These are phyloP conservation scores for Phytophthora palmivora DNA, from an alignment of 352 stramenopile genomes.

Conservation along the genomic window DNA sequence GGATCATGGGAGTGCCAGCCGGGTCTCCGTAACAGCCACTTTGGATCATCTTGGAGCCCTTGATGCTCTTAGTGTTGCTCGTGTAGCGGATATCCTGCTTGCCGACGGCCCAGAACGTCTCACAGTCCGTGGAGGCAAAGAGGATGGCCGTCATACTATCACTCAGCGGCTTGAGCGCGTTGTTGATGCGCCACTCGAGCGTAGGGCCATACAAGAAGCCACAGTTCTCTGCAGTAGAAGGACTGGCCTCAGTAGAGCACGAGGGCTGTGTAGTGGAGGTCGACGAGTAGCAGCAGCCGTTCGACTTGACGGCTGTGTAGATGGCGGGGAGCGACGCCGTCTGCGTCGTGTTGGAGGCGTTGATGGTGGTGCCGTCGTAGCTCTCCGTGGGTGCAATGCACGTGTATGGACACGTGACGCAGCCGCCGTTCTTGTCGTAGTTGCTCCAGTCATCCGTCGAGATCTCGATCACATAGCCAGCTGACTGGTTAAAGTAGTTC, in stretches of 20 bases:
- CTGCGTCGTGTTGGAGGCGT: constrained; percentile 78
- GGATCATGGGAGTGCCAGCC: constrained; percentile 64
- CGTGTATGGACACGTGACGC: constrained; percentile 89
- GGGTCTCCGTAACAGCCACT: constrained; percentile 82
- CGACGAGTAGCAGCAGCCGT: constrained; percentile 87
- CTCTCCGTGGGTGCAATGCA: constrained; percentile 77
- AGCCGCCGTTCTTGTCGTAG: constrained; percentile 81
- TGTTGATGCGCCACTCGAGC: constrained; percentile 83
- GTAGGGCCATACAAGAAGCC: constrained; percentile 87
- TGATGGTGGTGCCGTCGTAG: constrained; percentile 82
- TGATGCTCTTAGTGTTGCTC: constrained; percentile 71
- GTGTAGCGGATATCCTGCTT: constrained; percentile 82
- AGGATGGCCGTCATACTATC: constrained; percentile 73
- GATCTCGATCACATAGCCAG: constrained; percentile 76
- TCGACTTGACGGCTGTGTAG: constrained; percentile 69
- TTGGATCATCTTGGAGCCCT: constrained; percentile 87
- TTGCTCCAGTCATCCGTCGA: constrained; percentile 82
- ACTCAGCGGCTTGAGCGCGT: constrained; percentile 55
- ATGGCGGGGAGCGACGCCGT: constrained; percentile 73
- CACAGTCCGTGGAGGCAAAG: constrained; percentile 86
- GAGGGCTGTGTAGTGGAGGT: constrained; percentile 59
- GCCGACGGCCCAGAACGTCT: constrained; percentile 86
- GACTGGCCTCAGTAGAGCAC: constrained; percentile 71
- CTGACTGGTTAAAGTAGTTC: constrained; percentile 76
- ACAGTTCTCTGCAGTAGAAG: constrained; percentile 66